Base-by-base conservation (phyloP, 257 asterid genomes). In the Ehretia macrophylla region DNA sequence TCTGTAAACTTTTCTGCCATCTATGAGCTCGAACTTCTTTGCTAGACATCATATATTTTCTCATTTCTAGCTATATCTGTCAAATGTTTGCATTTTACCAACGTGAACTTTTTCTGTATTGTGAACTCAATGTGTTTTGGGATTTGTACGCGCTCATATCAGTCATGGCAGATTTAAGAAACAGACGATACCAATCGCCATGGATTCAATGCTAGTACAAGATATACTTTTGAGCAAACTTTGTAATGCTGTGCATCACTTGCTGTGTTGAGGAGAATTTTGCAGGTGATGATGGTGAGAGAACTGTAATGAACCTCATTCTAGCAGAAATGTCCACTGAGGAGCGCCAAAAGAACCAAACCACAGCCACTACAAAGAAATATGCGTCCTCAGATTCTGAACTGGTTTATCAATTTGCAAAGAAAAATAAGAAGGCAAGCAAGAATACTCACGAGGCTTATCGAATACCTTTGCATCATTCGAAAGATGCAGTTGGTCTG, bases 301-400 rank as follows among this genome's bases (percentile, higher is more conserved):
- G 53, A 56, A 73, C 61, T 20, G 47, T 51, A 17, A 68, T 55
- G 67, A 70, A 65, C 53, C 37, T 63, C 66, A 52, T 59, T 60
- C 66, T 35, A 63, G 72, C 68, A 52, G 81, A 76, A 19, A 45
- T 45, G 69, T 63, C 50, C 17, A 32, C 55, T 27, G 74, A 64
- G 58, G 68, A 55, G 70, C 65, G 63, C 11, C 56, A 68, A 18
- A 42, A 53, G 65, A 69, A 63, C 40, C 68, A 47, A 54, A 62
- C 18, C n/a, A 38, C 62, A 42, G 63, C 65, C 1, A 72, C 67
- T 56, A 67, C 65, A 50, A 64, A 55, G 63, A 63, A 65, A 51
- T 45, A 27, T 12, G 45, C 45, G 56, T 72, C 46, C 62, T 70
- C 63, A 47, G 79, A 73, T 55, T 52, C 62, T 37, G 75, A 66